A percentile compares a stretch with the other conserved stretches of the same genome.
Evolutionary conservation across 345 rosid species (phyloP).

Genomic region (Eucalyptus microcorys): DNA sequence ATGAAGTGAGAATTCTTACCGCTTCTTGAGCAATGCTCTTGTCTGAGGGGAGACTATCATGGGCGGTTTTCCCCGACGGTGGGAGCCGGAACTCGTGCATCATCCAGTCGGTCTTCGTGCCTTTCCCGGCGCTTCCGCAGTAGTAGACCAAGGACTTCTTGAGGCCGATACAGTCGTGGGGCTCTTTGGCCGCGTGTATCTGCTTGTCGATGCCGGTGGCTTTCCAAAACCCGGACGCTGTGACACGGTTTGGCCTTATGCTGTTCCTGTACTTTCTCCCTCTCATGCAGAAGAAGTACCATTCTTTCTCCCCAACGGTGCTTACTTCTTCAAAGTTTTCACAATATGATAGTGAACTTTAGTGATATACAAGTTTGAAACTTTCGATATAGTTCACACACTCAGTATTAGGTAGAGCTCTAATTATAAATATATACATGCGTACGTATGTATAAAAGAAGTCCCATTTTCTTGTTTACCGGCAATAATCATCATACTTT

Average conservation of each 20-base stretch:
- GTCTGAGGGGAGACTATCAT: neutral
- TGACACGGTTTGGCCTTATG: constrained; percentile 69
- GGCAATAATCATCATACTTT: neutral
- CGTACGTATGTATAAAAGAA: neutral
- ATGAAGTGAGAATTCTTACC: constrained; percentile 22
- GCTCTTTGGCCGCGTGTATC: constrained; percentile 21
- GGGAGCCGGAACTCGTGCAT: constrained; percentile 87
- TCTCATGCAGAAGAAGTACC: constrained; percentile 74
- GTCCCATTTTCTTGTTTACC: neutral
- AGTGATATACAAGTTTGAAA: neutral
- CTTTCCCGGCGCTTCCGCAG: constrained; percentile 69
- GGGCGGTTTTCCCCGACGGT: neutral
- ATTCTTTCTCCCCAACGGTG: constrained; percentile 41
- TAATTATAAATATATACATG: neutral
- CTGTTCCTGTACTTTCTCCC: constrained; percentile 79
- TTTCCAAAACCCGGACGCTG: constrained; percentile 86
- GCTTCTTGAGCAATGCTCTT: constrained; percentile 28
- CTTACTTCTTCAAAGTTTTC: constrained; percentile 16
- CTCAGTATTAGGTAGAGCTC: neutral
- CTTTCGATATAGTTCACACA: neutral
- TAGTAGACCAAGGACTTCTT: constrained; percentile 76
- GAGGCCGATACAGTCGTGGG: constrained; percentile 54
- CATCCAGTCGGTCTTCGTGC: constrained; percentile 93
- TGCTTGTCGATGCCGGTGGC: constrained; percentile 85
- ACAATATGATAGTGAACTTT: neutral